Conservation (phyloP, 768 basidiomycete genomes). For the Mycena kentingensis region DNA sequence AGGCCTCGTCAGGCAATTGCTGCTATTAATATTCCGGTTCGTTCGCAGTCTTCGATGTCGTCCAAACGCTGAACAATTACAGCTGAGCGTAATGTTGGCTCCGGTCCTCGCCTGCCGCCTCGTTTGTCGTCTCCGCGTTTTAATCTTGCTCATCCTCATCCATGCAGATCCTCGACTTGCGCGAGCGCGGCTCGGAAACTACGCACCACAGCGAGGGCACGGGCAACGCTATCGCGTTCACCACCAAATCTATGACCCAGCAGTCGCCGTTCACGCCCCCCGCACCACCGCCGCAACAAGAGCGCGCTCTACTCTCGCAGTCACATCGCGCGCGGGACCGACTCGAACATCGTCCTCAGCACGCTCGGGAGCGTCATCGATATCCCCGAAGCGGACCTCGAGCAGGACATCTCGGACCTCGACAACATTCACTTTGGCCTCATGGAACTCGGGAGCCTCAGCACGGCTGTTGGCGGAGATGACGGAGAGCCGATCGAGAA, state of each 20-base stretch:
- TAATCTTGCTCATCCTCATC: neutral
- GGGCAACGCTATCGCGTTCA: conserved; percentile 65
- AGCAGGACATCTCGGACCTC: conserved; percentile 57
- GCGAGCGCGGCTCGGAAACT: conserved; percentile 79
- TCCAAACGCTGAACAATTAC: too few species aligned
- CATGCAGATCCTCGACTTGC: conserved; percentile 73
- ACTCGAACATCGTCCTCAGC: conserved; percentile 64
- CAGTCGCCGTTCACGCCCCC: conserved; percentile 56
- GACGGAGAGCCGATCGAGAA: conserved; percentile 54
- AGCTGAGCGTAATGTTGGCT: conserved; percentile 82
- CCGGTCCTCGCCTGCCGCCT: conserved; percentile 80
- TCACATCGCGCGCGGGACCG: conserved; percentile 53
- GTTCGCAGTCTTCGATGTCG: too few species aligned
- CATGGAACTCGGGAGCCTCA: conserved; percentile 53
- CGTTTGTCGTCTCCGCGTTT: conserved; percentile 36
- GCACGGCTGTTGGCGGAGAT: conserved; percentile 53
- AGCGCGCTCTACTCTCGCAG: conserved; percentile 38
- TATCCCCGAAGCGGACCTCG: conserved; percentile 50
- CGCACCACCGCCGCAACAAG: conserved; percentile 48
- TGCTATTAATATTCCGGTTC: conserved; percentile 81
- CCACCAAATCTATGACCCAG: conserved; percentile 61
- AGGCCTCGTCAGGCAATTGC: conserved; percentile 83
- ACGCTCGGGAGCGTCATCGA: conserved; percentile 65
- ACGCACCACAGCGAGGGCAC: conserved; percentile 75
- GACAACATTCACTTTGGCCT: conserved; percentile 58